Base-by-base conservation (phyloP, 805 yeast species). In the Myxozyma nipponensis region DNA sequence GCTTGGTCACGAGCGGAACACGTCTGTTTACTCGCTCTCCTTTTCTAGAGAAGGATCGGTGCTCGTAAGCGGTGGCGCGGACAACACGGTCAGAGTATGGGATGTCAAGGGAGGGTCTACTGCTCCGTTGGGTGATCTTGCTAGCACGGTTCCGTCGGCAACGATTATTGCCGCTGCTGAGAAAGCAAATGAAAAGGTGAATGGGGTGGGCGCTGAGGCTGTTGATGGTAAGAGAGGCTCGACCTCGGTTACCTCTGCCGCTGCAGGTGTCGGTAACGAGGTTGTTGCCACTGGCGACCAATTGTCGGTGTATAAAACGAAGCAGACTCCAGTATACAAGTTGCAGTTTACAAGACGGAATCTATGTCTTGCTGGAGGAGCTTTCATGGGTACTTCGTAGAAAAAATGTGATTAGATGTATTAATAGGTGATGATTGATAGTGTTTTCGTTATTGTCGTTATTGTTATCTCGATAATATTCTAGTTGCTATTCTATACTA, bases 1-100 rank as follows among this genome's bases (percentile, higher is more conserved):
- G 97, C 78, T 87, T 50, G 98, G 98, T 0, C 98, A 93, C 66
- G 98, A 96, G 26, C 38, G 58, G 15, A 74, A 86, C 57, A 79
- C 85, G 26, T 81, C 95, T 1, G 83, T 93, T 36, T 84, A 90
- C 66, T 86, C 96, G 4, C 72, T 93, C 54, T 76, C 85, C 3
- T 91, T 88, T 67, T 84, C 91, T 35, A 78, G 78, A 60, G 98
- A 90, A 62, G 97, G 98, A 24, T 81, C 86, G 25, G 87, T 89
- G 0, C 74, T 93, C 40, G 90, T 93, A 3, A 84, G 95, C 68
- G 88, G 95, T 21, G 96, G 95, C 43, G 89, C 95, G 1, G 98
- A 93, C 70, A 81, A 83, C 64, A 82, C 95, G 1, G 95, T 93
- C 2, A 77, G 98, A 58, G 95, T 89, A 2, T 93, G 99, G 99